Evolutionary conservation across 2,329 filamentous ascomycete species (phyloP).

Genomic region (Orbilia javanica): DNA sequence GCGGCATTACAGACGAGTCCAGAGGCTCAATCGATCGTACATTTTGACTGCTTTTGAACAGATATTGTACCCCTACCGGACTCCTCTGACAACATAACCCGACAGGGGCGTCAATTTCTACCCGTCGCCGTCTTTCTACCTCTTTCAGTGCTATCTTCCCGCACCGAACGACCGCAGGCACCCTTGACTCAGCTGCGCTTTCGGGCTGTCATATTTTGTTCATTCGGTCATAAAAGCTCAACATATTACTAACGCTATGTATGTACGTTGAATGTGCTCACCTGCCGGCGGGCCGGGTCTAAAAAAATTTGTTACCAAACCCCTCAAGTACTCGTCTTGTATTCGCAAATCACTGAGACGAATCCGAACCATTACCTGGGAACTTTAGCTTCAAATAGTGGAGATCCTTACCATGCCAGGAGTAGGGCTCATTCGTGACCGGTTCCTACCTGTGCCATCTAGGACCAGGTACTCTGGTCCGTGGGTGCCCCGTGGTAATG

Average conservation of each 20-base stretch:
- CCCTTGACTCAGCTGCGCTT: constrained; percentile 51
- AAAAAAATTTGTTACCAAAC: neutral
- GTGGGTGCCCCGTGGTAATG: constrained; percentile 44
- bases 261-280: neutral
- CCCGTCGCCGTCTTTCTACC: constrained; percentile 32
- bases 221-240: neutral
- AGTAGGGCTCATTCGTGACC: constrained; percentile 2
- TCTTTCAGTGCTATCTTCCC: neutral
- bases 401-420: neutral
- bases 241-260: constrained; percentile 4
- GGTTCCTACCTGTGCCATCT: constrained; percentile 29
- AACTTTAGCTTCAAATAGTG: neutral
- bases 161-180: constrained; percentile 9
- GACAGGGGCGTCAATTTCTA: constrained; percentile 20
- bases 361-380: neutral
- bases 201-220: constrained; percentile 29
- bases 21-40: constrained; percentile 48
- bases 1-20: constrained; percentile 30
- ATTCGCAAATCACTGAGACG: neutral
- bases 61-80: neutral
- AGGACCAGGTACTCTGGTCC: constrained; percentile 22
- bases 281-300: neutral
- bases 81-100: neutral
- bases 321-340: neutral
- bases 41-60: constrained; percentile 12